Conservation (phyloP, 2,329 filamentous ascomycete species). For the Neurospora sp. region DNA sequence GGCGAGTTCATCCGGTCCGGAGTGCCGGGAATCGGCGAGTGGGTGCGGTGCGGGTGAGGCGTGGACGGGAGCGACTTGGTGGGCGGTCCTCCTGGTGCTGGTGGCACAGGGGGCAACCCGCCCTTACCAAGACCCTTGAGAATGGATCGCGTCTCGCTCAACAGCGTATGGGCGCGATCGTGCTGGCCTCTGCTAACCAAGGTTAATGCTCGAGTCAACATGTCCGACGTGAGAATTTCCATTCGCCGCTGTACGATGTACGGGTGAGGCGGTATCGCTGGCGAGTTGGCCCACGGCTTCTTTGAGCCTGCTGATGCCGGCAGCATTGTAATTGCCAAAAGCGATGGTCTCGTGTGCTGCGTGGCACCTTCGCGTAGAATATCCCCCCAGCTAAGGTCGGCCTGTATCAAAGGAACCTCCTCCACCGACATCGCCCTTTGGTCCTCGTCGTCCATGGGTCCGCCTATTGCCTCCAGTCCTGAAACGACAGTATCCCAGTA, state of each 20-base stretch:
- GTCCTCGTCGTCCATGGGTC: constrained; percentile 77
- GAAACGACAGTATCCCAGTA: constrained; percentile 97
- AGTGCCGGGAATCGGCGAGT: constrained; percentile 34
- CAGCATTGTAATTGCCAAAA: constrained; percentile 92
- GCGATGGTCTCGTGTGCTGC: constrained; percentile 77
- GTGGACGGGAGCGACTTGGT: constrained; percentile 38
- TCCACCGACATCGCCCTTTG: constrained; percentile 78
- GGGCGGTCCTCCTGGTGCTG: constrained; percentile 31
- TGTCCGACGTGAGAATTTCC: constrained; percentile 95
- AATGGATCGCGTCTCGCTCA: constrained; percentile 90
- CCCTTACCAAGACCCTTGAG: constrained; percentile 94
- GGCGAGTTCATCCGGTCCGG: constrained; percentile 47
- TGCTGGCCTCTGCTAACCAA: constrained; percentile 87
- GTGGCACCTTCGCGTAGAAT: constrained; percentile 81
- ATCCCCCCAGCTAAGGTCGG: constrained; percentile 87
- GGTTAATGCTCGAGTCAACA: constrained; percentile 87
- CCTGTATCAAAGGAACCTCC: constrained; percentile 89
- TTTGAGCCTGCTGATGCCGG: constrained; percentile 56
- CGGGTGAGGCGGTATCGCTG: constrained; percentile 89
- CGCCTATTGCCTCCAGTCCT: constrained; percentile 84
- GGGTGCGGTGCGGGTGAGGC: constrained; percentile 35
- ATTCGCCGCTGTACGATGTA: constrained; percentile 93
- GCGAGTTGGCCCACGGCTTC: constrained; percentile 52
- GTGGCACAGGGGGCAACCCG: constrained; percentile 79
- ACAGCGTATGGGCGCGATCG: constrained; percentile 82